Percentiles rank a stretch among this genome's conserved stretches.
These are phyloP conservation scores for Cudoniella acicularis DNA, from an alignment of 495 filamentous ascomycete species.

Conservation along the genomic window DNA sequence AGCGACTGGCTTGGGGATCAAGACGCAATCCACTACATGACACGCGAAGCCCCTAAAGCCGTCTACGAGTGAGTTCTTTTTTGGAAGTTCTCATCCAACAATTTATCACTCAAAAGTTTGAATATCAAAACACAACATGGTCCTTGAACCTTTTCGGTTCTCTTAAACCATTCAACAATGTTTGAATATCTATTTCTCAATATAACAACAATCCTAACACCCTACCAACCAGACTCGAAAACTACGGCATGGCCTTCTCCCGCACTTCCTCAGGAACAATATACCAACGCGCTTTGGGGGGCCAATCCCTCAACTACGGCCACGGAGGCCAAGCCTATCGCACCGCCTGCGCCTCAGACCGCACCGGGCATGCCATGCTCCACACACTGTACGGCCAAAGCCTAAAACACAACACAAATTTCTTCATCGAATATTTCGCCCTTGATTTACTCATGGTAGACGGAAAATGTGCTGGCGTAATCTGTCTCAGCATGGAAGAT, in stretches of 20 bases:
- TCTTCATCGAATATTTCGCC: slow-evolving; percentile 27
- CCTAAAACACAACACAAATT: slow-evolving; percentile 24
- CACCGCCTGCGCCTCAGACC: slow-evolving; percentile 19
- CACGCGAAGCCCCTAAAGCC: slow-evolving; percentile 16
- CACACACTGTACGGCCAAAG: slow-evolving; percentile 26
- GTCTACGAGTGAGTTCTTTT: too few species aligned
- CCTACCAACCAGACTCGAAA: too few species aligned
- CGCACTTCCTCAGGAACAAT: slow-evolving; percentile 19
- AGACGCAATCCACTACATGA: slow-evolving; percentile 30
- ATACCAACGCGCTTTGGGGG: slow-evolving; percentile 25
- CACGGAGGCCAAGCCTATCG: slow-evolving; percentile 24
- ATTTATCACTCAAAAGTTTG: too few species aligned
- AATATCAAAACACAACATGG: too few species aligned
- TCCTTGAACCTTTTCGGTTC: too few species aligned
- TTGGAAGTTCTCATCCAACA: too few species aligned
- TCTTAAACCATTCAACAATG: too few species aligned
- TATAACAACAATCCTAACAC: too few species aligned
- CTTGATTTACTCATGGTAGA: slow-evolving; percentile 25
- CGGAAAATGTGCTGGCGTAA: slow-evolving; percentile 17
- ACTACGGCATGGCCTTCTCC: slow-evolving; percentile 27
- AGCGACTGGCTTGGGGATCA: slow-evolving; percentile 27
- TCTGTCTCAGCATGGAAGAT: slow-evolving; percentile 25
- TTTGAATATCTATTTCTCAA: too few species aligned
- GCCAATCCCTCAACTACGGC: slow-evolving; percentile 21
- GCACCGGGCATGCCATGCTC: slow-evolving; percentile 25